These are phyloP conservation scores for Coleophoma cylindrospora DNA, from an alignment of 2,329 filamentous ascomycete species.

Conservation along the genomic window DNA sequence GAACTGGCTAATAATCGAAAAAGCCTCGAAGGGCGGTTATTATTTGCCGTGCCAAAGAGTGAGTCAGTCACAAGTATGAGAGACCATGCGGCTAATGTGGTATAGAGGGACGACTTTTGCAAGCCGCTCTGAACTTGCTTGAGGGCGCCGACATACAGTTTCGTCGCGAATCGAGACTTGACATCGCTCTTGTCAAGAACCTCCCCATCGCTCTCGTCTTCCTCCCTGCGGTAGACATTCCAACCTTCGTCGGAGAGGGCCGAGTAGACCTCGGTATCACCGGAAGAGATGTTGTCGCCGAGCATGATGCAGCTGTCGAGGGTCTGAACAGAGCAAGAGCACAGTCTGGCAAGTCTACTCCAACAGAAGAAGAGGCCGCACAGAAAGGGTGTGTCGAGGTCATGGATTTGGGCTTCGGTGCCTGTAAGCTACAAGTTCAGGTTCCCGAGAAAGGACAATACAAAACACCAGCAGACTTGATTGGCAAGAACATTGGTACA, in stretches of 20 bases:
- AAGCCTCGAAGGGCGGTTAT: constrained; percentile 85
- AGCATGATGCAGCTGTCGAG: constrained; percentile 69
- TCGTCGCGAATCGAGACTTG: constrained; percentile 86
- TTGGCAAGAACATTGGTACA: constrained; percentile 91
- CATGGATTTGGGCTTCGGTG: constrained; percentile 85
- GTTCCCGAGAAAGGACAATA: constrained; percentile 81
- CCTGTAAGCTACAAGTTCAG: constrained; percentile 94
- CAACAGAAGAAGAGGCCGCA: constrained; percentile 33
- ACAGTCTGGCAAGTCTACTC: constrained; percentile 39
- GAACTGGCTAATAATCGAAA: constrained; percentile 29
- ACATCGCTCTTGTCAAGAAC: constrained; percentile 98
- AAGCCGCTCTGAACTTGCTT: constrained; percentile 83
- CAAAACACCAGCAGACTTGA: constrained; percentile 64
- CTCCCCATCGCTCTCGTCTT: constrained; percentile 93
- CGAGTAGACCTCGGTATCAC: constrained; percentile 93
- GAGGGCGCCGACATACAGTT: constrained; percentile 96
- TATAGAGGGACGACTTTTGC: constrained; percentile 86
- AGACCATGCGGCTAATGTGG: constrained; percentile 10
- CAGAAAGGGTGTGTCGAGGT: constrained; percentile 66
- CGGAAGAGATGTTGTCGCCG: constrained; percentile 84
- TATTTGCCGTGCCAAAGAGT: constrained; percentile 99
- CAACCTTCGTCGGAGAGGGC: constrained; percentile 94
- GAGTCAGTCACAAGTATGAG: constrained; percentile 35
- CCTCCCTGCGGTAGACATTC: constrained; percentile 94
- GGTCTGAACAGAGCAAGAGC: constrained; percentile 41